Conservation (phyloP, 441 rosid species). For the Capsella rubella region DNA sequence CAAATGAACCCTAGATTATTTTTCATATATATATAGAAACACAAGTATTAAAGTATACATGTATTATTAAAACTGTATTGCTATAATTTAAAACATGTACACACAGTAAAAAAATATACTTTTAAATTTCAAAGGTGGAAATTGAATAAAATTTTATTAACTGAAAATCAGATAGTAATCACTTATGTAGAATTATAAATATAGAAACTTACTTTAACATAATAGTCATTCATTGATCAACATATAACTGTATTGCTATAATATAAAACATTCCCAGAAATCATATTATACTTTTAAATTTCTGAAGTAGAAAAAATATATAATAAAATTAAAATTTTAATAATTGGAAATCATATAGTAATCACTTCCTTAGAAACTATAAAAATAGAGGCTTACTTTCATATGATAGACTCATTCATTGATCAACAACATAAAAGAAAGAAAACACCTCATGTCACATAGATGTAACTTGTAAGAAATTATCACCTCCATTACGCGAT, state of each 20-base stretch:
- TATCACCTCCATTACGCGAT: too few relatives aligned
- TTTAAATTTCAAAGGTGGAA: too few relatives aligned
- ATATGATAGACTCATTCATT: constrained; percentile 1
- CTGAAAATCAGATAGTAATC: too few relatives aligned
- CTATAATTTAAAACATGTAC: too few relatives aligned
- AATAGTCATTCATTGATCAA: too few relatives aligned
- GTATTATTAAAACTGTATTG: neutral
- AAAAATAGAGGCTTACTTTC: constrained; percentile 18
- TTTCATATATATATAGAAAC: neutral
- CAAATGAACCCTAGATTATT: neutral
- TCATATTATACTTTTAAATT: neutral
- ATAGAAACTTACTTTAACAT: too few relatives aligned
- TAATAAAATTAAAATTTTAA: neutral
- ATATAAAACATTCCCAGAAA: neutral
- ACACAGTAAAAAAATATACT: too few relatives aligned
- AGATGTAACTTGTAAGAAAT: too few relatives aligned
- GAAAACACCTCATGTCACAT: too few relatives aligned
- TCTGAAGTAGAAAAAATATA: neutral
- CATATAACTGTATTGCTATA: neutral
- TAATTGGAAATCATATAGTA: neutral
- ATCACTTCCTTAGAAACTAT: neutral
- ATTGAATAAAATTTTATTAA: too few relatives aligned
- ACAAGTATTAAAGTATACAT: neutral
- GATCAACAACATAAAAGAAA: neutral
- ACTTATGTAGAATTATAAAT: neutral